Evolutionary conservation across 768 basidiomycete species (phyloP), one percentile per base, ranked within the genome.

Genomic region (Terana coerulea): DNA sequence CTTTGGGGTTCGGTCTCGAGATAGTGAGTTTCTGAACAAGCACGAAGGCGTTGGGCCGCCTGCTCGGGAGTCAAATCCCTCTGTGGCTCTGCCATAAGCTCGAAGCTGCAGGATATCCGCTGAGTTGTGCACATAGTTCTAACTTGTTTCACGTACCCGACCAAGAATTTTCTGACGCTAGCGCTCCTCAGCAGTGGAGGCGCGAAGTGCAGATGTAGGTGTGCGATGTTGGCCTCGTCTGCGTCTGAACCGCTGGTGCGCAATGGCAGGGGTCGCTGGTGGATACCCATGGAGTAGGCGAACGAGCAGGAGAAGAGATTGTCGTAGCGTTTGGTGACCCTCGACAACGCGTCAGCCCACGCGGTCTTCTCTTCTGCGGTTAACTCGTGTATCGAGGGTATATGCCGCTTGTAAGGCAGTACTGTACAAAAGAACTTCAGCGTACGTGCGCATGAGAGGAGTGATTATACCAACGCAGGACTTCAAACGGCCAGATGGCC

Each of bases 401-500:
- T 81, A 60, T 94, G 94, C 3, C 92, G 76, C 53, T 76, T 79
- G 69, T 86, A 80, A 0, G 90, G 88, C 26, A 92, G 70, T 44
- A 92, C 89, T 91, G 54, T 17, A 19, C 17, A 3, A 15, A 45
- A 37, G 11, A 3, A 34, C 25, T 3, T 34, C 19, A 29, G 36
- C 19, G 34, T 1, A 6, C 29, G 6, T 30, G 42, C 29, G 6
- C 39, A 48, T 3, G 55, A 35, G 19, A 26, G 19, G 21, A 11
- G 28, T n/a, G 26, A 25, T 46, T 21, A 17, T 1, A 69, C 75
- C 60, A 59, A 87, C 88, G 64, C 59, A 95, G 69, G 15, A 86
- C 75, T 66, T 97, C 94, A 63, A 84, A 97, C 0, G 94, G 94
- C 94, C 93, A 97, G 28, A 81, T 80, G 5, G 93, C 94, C 94